A percentile compares a stretch with the other conserved stretches of the same genome.
phyloP scores from a whole-genome alignment of 768 basidiomycete species.

The Kwoniella pini region DNA sequence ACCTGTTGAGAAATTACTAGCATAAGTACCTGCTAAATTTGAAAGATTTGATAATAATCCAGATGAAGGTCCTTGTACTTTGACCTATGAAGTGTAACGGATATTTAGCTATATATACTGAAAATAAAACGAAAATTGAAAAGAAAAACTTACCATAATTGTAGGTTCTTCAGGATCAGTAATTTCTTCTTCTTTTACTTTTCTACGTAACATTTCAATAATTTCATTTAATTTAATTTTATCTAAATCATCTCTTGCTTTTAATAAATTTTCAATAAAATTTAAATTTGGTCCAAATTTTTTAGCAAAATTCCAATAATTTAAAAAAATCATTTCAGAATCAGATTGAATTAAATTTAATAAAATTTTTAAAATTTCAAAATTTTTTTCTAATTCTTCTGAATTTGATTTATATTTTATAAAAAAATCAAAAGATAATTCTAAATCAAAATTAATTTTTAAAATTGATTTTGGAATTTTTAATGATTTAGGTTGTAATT shows the following conservation, averaged over 20 bases:
- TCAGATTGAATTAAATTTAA: slow-evolving; percentile 79
- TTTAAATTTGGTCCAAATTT: slow-evolving; percentile 87
- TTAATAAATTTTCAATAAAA: slow-evolving; percentile 88
- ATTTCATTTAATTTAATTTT: slow-evolving; percentile 83
- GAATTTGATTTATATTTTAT: slow-evolving; percentile 70
- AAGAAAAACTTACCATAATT: slow-evolving; percentile 55
- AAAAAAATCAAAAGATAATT: slow-evolving; percentile 77
- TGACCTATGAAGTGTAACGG: slow-evolving; percentile 22
- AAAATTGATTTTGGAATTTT: slow-evolving; percentile 82
- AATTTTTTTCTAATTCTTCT: slow-evolving; percentile 75
- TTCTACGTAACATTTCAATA: slow-evolving; percentile 89
- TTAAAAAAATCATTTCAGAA: slow-evolving; percentile 84
- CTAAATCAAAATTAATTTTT: slow-evolving; percentile 77
- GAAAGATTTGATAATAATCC: slow-evolving; percentile 42
- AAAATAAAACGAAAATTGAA: too few species aligned
- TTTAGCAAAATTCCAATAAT: slow-evolving; percentile 89
- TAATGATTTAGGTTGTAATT: slow-evolving; percentile 68
- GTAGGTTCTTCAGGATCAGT: slow-evolving; percentile 52
- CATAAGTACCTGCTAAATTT: slow-evolving; percentile 35
- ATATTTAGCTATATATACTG: neutral
- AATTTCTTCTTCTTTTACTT: slow-evolving; percentile 77
- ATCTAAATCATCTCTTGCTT: slow-evolving; percentile 84
- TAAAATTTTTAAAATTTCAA: slow-evolving; percentile 83
- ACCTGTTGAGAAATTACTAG: slow-evolving; percentile 24
- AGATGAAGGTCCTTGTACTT: slow-evolving; percentile 29